Evolutionary conservation across 345 rosid genomes (phyloP), one percentile per base, ranked within the genome.

Genomic region (Acer saccharum): DNA sequence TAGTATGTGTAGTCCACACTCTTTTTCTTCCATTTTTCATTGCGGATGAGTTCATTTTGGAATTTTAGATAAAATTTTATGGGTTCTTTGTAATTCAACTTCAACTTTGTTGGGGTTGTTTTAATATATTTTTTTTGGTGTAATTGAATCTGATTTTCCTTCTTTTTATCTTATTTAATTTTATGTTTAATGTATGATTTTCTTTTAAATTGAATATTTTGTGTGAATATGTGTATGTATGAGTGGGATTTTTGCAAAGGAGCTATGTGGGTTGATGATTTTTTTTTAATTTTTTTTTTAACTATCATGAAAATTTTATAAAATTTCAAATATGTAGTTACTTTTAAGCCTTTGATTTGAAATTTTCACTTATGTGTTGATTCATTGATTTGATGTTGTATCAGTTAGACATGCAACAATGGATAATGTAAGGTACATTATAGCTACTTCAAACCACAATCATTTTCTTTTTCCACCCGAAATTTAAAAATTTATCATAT

Each of bases 391-490:
- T 71, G 63, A 55, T 3, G 55, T 48, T 69, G 54, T 61, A 57
- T 79, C 86, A 88, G 95, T 84, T 61, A 16, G 84, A 64, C 83
- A 63, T 63, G 85, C 90, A 25, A 72, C 88, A 39, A 73, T 93
- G 97, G 96, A 80, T 84, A 64, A 82, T 93, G 84, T 95, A 90
- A 89, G 98, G 98, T 92, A 80, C 20, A 58, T 14, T 61, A 43
- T 73, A 0, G 16, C 13, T 61, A 2, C 18, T 12, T 60, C 3
- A 25, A 32, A 29, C 11, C 46, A n/a, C 17, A 7, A 9, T 9
- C 39, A 27, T 25, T 50, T 43, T 48, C 20, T 11, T 50, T 70
- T 70, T 54, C 20, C n/a, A 44, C 52, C 10, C 11, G 10, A 43
- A 67, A 21, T 52, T 27, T 10, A 52, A 43, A 43, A 67, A 21